phyloP scores from a whole-genome alignment of 257 asterid genomes.

The Thymus quinquecostatus region DNA sequence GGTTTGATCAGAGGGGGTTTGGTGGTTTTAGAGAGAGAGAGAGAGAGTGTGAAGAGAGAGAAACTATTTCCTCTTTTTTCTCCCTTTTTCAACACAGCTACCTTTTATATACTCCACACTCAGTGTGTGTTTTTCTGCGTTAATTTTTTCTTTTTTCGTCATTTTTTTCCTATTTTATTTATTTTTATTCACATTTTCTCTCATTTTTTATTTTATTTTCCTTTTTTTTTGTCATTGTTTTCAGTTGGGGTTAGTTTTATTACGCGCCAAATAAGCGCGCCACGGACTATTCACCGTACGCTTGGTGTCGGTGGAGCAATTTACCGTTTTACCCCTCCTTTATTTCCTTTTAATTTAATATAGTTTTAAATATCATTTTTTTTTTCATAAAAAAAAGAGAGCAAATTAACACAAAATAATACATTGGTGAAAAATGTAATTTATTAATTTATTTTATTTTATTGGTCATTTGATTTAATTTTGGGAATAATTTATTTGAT shows the following conservation, averaged over 20 bases:
- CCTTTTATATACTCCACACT: constrained; percentile 34
- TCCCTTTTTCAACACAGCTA: constrained; percentile 33
- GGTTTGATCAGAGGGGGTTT: constrained; percentile 50
- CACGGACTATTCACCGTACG: constrained; percentile 14
- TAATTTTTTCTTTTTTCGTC: constrained; percentile 21
- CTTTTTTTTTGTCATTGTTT: constrained; percentile 7
- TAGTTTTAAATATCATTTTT: too few relatives aligned
- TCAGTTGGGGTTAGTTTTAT: constrained; percentile 30
- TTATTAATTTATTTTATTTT: too few relatives aligned
- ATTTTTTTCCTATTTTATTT: neutral
- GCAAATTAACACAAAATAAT: too few relatives aligned
- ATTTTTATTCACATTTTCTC: neutral
- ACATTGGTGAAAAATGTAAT: too few relatives aligned
- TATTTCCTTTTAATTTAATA: neutral
- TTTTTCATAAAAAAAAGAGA: too few relatives aligned
- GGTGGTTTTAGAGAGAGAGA: constrained; percentile 48
- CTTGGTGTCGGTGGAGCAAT: constrained; percentile 29
- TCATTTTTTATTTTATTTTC: neutral
- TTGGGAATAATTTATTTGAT: neutral
- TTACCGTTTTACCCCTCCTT: constrained; percentile 24
- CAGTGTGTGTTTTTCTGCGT: constrained; percentile 28
- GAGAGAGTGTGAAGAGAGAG: constrained; percentile 33
- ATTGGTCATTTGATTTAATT: too few relatives aligned
- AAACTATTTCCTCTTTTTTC: constrained; percentile 20
- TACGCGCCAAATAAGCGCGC: constrained; percentile 48